Evolutionary conservation across 2,329 filamentous ascomycete genomes (phyloP), one percentile per base, ranked within the genome.

Genomic region (Sporothrix pallida): DNA sequence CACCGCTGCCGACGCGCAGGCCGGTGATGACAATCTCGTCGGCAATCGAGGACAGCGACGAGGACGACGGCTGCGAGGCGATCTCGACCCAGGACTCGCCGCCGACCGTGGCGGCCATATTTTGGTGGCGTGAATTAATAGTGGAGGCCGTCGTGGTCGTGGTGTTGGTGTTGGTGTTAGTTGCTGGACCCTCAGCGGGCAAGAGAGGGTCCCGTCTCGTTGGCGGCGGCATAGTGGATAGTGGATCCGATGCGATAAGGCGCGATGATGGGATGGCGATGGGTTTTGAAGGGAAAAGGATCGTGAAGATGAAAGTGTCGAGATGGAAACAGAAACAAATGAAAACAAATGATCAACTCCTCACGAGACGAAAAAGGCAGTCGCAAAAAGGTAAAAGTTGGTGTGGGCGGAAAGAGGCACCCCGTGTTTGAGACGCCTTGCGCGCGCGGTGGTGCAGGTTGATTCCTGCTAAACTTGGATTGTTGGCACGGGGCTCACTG

Each of bases 41-140:
- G 76, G 88, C 89, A 80, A 92, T 90, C 72, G 90, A 97, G 23
- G 95, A 97, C 13, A 97, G 86, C 15, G 95, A 98, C 2, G 95
- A 97, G 1, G 95, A 97, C 0, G 95, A 98, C 8, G 95, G 94
- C 78, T 96, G 93, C 3, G 95, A 98, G 65, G 92, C 90, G 75
- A 99, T 90, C 81, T 99, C 95, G 78, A 98, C 90, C 96, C 96
- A 99, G 9, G 96, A 98, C 84, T 98, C 96, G 31, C 31, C 31
- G 31, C 31, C 31, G 95, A 85, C 77, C 73, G 67, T 75, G 69
- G 44, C 77, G 75, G 60, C 54, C 73, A 73, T 71, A 37, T 37
- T 37, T 37, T 37, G 31, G n/a, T 72, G 73, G 42, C 72, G 73
- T 2, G 7, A 7, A 56, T 65, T 54, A 20, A 71, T 23, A 17